A percentile compares a stretch with the other conserved stretches of the same genome.
Conservation (phyloP, 352 stramenopile genomes). For the Phytophthora gonapodyides region DNA sequence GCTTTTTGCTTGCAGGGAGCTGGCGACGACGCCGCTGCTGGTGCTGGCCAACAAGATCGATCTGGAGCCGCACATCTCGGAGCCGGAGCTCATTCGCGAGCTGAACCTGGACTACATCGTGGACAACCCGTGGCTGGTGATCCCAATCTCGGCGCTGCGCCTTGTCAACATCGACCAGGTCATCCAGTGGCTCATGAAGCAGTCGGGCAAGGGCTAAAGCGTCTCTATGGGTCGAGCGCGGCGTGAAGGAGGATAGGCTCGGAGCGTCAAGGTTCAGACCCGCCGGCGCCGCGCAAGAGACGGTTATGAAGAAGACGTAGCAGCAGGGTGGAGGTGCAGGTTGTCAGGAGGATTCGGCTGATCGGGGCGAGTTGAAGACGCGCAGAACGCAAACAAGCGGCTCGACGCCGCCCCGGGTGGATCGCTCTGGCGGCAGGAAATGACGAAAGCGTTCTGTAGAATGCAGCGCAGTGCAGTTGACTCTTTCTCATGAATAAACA, state of each 20-base stretch:
- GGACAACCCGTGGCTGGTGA: slow-evolving; percentile 98
- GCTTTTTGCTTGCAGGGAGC: slow-evolving; percentile 47
- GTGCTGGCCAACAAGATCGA: slow-evolving; percentile 99
- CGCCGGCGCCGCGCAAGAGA: slow-evolving; percentile 12
- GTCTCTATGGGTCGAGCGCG: slow-evolving; percentile 9
- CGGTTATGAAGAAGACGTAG: slow-evolving; percentile 22
- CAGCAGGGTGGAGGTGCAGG: slow-evolving; percentile 21
- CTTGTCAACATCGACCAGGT: slow-evolving; percentile 98
- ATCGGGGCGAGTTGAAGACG: slow-evolving; percentile 6
- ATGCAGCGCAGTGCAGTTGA: slow-evolving; percentile 29
- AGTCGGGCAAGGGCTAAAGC: slow-evolving; percentile 89
- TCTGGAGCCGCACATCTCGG: slow-evolving; percentile 93
- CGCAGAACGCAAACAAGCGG: slow-evolving; percentile 15
- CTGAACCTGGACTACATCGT: slow-evolving; percentile 99
- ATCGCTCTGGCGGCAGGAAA: slow-evolving; percentile 19
- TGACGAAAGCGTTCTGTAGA: slow-evolving; percentile 43
- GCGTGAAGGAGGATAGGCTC: slow-evolving; percentile 4
- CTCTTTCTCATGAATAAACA: slow-evolving; percentile 32
- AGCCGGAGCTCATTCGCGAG: slow-evolving; percentile 92
- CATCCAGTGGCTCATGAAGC: slow-evolving; percentile 97
- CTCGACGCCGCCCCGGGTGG: slow-evolving; percentile 14
- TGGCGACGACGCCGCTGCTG: slow-evolving; percentile 93
- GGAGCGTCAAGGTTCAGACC: slow-evolving; percentile 10
- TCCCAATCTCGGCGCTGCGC: slow-evolving; percentile 97
- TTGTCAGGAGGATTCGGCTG: slow-evolving; percentile 6